phyloP scores from a whole-genome alignment of 805 yeast species.

The Suhomyces canberraensis region DNA sequence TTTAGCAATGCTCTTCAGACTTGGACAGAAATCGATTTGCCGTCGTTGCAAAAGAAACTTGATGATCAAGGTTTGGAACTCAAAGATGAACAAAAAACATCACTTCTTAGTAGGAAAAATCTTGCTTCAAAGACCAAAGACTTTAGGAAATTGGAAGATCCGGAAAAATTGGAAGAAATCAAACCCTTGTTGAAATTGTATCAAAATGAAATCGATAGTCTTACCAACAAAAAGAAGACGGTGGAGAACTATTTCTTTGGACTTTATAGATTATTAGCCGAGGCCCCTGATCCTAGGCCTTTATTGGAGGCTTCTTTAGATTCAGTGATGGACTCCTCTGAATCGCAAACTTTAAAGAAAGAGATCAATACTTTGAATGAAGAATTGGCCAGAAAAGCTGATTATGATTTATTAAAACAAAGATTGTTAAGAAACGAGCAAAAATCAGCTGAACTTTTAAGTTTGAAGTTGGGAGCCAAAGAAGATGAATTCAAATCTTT shows the following conservation, averaged over 20 bases:
- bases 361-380: slow-evolving; percentile 54
- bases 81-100: slow-evolving; percentile 63
- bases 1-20: slow-evolving; percentile 50
- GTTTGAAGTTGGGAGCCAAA: slow-evolving; percentile 58
- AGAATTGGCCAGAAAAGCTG: slow-evolving; percentile 62
- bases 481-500: slow-evolving; percentile 68
- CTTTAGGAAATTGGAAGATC: slow-evolving; percentile 69
- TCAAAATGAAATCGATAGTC: slow-evolving; percentile 81
- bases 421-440: slow-evolving; percentile 60
- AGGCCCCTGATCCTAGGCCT: slow-evolving; percentile 92
- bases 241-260: slow-evolving; percentile 74
- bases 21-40: slow-evolving; percentile 75
- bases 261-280: slow-evolving; percentile 72
- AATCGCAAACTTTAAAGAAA: slow-evolving; percentile 47
- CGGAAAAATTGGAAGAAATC: slow-evolving; percentile 61
- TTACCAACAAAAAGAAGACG: slow-evolving; percentile 72
- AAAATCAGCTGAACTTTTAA: slow-evolving; percentile 52
- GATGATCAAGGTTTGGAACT: slow-evolving; percentile 75
- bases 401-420: slow-evolving; percentile 71
- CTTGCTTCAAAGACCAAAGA: slow-evolving; percentile 83
- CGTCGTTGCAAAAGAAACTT: slow-evolving; percentile 64
- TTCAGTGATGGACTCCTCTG: slow-evolving; percentile 54
- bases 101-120: slow-evolving; percentile 68
- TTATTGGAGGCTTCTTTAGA: slow-evolving; percentile 68
- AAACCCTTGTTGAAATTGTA: slow-evolving; percentile 70